Base-by-base conservation (phyloP, 2,329 filamentous ascomycete genomes). In the Cytospora piceicola region DNA sequence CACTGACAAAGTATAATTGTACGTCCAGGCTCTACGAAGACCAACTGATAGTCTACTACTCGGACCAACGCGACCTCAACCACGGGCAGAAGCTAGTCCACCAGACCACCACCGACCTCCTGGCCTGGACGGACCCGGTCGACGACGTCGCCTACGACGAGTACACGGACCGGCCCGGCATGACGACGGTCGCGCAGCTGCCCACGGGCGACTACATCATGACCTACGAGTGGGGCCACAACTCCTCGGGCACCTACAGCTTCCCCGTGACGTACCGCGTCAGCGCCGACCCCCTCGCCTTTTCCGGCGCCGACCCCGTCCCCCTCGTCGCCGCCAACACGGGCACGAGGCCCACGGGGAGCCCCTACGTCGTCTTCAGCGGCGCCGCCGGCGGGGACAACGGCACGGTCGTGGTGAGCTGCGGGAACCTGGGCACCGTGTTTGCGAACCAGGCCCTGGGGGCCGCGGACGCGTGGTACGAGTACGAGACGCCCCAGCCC, bases 51-150 rank as follows among this genome's bases (percentile, higher is more conserved):
- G 79, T 83, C 71, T 92, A 90, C 79, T 92, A 91, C 78, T 88
- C 88, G 1, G 90, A 92, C 74, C 90, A 92, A 73, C 83, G 89
- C 42, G 88, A 88, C 68, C 82, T 87, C 68, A 78, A 78, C 1
- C 80, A 91, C 72, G 89, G 89, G 22, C 89, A 92, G 75, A 90
- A 91, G 72, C 80, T 92, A 49, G 82, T 86, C 3, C 88, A 92
- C 74, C 88, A 91, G 75, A 80, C 80, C 20, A 82, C 85, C 2
- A 80, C 76, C 1, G 86, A 92, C 71, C 79, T 90, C 24, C 75
- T 79, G 65, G 84, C 74, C 20, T 92, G 89, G 89, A 81, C 82
- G 22, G 72, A 80, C 0, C 78, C 84, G 3, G 82, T 89, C 58
- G 81, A 88, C 67, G 88, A 92, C 71, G 88, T 89, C 49, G 78